Base-by-base conservation (phyloP, 306 rosid genomes). In the Fragaria iinumae region DNA sequence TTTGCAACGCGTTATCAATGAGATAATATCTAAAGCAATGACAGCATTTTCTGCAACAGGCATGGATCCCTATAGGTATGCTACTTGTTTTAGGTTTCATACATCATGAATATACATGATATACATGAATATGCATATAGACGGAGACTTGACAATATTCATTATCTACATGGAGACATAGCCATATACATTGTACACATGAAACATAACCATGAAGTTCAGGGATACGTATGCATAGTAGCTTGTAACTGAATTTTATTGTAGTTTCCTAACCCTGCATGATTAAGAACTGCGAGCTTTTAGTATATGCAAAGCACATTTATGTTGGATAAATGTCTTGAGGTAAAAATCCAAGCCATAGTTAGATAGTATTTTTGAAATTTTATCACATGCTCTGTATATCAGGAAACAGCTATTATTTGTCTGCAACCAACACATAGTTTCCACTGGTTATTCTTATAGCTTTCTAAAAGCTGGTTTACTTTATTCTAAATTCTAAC, bases 21-120 rank as follows among this genome's bases (percentile, higher is more conserved):
- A 96, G 85, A 96, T 93, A 77, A 96, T 96, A 84, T 86, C 97
- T 17, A 96, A 90, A 82, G 97, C 98, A 75, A 86, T 96, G 86
- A 68, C 93, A 27, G 93, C 98, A 80, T 86, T 91, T 87, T 88
- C 97, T 77, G 83, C 98, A 2, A 96, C 97, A 29, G 99, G 99
- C 78, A 80, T 91, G 87, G 99, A 96, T 83, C 98, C 99, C 32
- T 68, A 93, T 70, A 79, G 92, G 99, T 93, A 87, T 55, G 88
- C 41, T 62, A 18, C 59, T 27, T 48, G 52, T 56, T 74, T 39
- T 74, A 56, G 36, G 50, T 39, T 39, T 38, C 11, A 1, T 13
- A 14, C 59, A 7, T 12, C 4, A 20, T 72, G 55, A 49, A 13
- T 14, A n/a, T 41, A 3, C 18, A 59, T 59, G 11, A 27, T 17